Base-by-base conservation (phyloP, 192 early-diverging fungal species). In the Coemansia sp. region DNA sequence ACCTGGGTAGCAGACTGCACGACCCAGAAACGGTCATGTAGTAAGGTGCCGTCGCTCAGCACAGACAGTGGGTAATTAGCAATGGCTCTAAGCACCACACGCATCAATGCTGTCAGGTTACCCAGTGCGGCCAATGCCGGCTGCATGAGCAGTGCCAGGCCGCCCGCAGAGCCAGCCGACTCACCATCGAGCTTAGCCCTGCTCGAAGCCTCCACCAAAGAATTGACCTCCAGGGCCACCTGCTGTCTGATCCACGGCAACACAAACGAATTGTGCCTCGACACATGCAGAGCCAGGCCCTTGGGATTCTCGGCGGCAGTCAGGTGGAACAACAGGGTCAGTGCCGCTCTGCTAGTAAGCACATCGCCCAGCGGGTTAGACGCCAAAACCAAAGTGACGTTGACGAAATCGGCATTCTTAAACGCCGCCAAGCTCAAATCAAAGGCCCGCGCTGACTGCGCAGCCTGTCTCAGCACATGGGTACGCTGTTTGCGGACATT, bases 211-310 rank as follows among this genome's bases (percentile, higher is more conserved):
- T 60, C 63, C 17, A 42, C 34, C 66, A 84, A 44, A 19, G 74
- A 34, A 29, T 72, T 76, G 34, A 55, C 15, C 55, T 84, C 73
- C 14, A 84, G 66, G 15, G 38, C 15, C 7, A 64, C 62, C 60
- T 84, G 82, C n/a, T 59, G 58, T 4, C 69, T 67, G 41, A 84
- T 72, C 82, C 82, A 84, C 27, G 70, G 42, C 5, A 84, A 42
- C 27, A 84, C 55, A 27, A 74, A 70, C 38, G 73, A 74, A 5
- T 68, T 46, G 55, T 51, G 65, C 62, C 73, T 79, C 0, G 82
- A 75, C 11, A 79, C 74, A 39, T 79, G 51, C 27, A 63, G 41
- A 7, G 60, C 32, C 19, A 84, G 63, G n/a, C 46, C 45, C 19
- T 62, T 39, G 1, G 74, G 65, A 50, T 84, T 84, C 0, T 66